Conservation (phyloP, 192 early-diverging fungal species). For the Backusella liffmaniae region DNA sequence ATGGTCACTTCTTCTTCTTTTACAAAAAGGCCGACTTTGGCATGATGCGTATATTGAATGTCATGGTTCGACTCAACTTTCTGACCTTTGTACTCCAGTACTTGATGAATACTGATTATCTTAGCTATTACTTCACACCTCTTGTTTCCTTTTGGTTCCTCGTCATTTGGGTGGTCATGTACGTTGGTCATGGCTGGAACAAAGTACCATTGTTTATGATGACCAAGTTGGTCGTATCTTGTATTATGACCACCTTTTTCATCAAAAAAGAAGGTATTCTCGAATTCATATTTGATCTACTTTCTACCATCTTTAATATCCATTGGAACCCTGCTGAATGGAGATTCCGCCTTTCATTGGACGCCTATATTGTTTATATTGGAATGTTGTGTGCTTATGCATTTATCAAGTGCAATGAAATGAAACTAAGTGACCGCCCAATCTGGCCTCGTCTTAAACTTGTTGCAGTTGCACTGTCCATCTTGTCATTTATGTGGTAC, state of each 20-base stretch:
- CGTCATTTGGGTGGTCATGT: conserved; percentile 70
- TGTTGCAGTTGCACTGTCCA: conserved; percentile 35
- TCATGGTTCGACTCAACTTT: conserved; percentile 70
- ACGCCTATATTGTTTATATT: conserved; percentile 65
- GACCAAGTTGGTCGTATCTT: conserved; percentile 51
- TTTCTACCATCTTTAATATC: conserved; percentile 46
- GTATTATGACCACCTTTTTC: conserved; percentile 33
- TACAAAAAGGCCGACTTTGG: conserved; percentile 70
- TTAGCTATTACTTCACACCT: conserved; percentile 83
- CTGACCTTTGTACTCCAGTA: conserved; percentile 66
- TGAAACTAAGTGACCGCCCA: conserved; percentile 30
- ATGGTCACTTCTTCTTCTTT: conserved; percentile 76
- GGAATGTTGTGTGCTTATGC: conserved; percentile 66
- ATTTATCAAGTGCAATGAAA: conserved; percentile 43
- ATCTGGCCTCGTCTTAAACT: conserved; percentile 45
- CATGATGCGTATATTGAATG: conserved; percentile 56
- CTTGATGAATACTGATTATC: conserved; percentile 66
- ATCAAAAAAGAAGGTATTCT: conserved; percentile 47
- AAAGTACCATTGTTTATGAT: conserved; percentile 45
- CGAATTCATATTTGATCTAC: conserved; percentile 41
- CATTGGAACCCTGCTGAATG: conserved; percentile 70
- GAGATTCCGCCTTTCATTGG: conserved; percentile 69
- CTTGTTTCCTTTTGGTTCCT: conserved; percentile 73
- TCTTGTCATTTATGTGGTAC: conserved; percentile 50
- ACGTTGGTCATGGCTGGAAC: conserved; percentile 49